Base-by-base conservation (phyloP, 345 rosid species). In the Citrus maxima region DNA sequence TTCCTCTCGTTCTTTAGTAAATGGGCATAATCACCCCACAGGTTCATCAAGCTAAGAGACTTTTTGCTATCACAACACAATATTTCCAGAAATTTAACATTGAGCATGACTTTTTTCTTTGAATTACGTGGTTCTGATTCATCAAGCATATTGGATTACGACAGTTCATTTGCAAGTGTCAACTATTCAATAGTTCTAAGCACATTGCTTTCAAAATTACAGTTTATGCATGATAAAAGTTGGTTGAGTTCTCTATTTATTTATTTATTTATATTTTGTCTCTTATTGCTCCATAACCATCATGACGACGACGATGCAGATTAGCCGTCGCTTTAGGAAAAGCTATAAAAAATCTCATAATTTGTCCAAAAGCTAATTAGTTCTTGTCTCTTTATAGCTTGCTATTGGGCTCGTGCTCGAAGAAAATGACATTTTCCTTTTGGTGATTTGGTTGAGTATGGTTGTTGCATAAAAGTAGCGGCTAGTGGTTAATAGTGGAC, bases 51-150 rank as follows among this genome's bases (percentile, higher is more conserved):
- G 65, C 77, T 38, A 8, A 70, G 38, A 32, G 68, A 25, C 34
- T 9, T 68, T 30, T n/a, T 61, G 13, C 32, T 46, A 49, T 28
- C 56, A 37, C 70, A 25, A 46, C 70, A 68, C 49, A 72, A 58
- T 56, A 40, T 60, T 79, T 79, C 49, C 49, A 14, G 10, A 67
- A 46, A 73, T 73, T 67, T 38, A 67, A 32, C 19, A 24, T 76
- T 21, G 59, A 71, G 69, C 27, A 59, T 27, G 37, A 49, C 30
- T 14, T 73, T 73, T 73, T 51, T 19, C 58, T 25, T 65, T 72
- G 16, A 54, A n/a, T 76, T 71, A 38, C 38, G 40, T 73, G 65
- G 54, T 42, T 19, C 42, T 70, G 77, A 56, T 74, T 80, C 79
- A 49, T 25, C 32, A 70, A 25, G 74, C 74, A 42, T 74, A 35